A percentile compares a stretch with the other conserved stretches of the same genome.
Evolutionary conservation across 176 grass and related monocot species (phyloP).

Genomic region (Zea luxurians): DNA sequence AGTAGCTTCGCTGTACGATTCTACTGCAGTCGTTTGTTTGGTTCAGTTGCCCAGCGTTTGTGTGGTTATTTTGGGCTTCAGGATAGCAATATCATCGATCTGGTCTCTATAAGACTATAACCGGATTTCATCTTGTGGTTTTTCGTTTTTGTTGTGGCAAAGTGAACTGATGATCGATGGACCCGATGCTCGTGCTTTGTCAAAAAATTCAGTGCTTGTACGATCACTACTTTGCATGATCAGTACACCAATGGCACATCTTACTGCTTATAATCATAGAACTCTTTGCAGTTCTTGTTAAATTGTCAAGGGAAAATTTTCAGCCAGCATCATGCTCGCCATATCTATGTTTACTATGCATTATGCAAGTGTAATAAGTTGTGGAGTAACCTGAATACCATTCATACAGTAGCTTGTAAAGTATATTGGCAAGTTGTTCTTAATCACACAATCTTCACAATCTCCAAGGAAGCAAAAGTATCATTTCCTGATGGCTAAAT

Average conservation of each 20-base stretch:
- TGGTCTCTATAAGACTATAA: background rate
- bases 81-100: background rate
- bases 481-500: background rate
- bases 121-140: background rate
- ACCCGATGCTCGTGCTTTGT: background rate
- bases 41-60: background rate
- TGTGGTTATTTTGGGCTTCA: background rate
- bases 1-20: background rate
- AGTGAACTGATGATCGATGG: background rate
- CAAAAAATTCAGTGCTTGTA: background rate
- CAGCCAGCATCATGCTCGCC: background rate
- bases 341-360: conserved; percentile 8
- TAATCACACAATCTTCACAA: background rate
- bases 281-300: background rate
- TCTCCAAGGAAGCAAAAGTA: background rate
- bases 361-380: background rate
- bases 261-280: background rate
- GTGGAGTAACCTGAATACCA: background rate
- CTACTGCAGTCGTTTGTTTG: background rate
- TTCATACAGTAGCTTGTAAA: background rate
- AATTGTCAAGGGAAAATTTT: background rate
- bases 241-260: background rate
- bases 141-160: background rate
- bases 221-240: background rate
- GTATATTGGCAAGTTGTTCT: background rate